Evolutionary conservation across 768 basidiomycete genomes (phyloP), one percentile per base, ranked within the genome.

Genomic region (Russula brevipes): DNA sequence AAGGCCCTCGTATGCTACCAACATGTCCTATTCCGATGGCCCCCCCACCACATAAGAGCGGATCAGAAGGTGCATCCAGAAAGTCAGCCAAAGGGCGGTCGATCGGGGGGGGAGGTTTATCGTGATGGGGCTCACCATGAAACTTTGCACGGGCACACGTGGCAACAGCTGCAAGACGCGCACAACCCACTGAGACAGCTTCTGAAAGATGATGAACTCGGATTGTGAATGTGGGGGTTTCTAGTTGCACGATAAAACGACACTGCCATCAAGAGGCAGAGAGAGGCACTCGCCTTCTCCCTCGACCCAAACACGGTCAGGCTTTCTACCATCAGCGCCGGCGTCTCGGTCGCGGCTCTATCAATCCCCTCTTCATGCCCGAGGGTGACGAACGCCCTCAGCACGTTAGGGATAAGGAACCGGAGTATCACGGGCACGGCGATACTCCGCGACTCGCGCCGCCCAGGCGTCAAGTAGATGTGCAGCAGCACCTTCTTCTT

Each of bases 221-320:
- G 87, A 88, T 67, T 88, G 84, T 16, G 83, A 83, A 71, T 90
- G 86, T 3, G 85, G 84, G 36, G 80, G 73, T 75, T 84, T 87
- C 87, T 89, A 63, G 11, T 53, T 53, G 36, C 16, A 41, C 41
- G 49, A 47, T 54, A 16, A 30, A 5, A 33, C 16, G 12, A 14
- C 55, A 2, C 9, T 17, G 12, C 5, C 4, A n/a, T 46, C 7
- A 38, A 38, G 6, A 24, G 19, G 11, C 8, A 39, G 38, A 12
- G 9, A 39, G 9, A 24, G 19, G 54, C 53, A 70, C 61, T 56
- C 66, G 87, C 89, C 76, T 76, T 80, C 76, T 92, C 90, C 68
- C 89, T 77, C 30, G 89, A 84, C 6, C 87, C 89, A 71, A 90
- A 88, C 10, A 80, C 81, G n/a, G 84, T 79, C 49, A 88, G 78